Evolutionary conservation across 129 eudicot species (phyloP).

Genomic region (Pittosporum tobira): DNA sequence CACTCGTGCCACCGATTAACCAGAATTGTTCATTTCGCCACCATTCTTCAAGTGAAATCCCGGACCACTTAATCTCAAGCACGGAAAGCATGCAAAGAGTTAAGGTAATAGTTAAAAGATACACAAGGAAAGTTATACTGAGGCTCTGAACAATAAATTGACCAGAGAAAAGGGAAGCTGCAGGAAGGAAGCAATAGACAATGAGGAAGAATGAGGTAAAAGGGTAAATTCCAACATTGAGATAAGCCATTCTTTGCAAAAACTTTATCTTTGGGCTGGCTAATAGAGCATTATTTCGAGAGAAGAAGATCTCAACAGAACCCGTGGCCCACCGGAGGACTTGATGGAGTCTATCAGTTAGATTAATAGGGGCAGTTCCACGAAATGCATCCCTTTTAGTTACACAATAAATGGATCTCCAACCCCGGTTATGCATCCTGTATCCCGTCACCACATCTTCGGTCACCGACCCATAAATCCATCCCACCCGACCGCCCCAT

Average conservation of each 20-base stretch:
- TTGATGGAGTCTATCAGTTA: slow-evolving; percentile 58
- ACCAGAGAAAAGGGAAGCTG: slow-evolving; percentile 50
- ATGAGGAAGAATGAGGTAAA: slow-evolving; percentile 57
- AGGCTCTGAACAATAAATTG: slow-evolving; percentile 56
- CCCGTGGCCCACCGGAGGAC: slow-evolving; percentile 74
- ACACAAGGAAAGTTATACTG: slow-evolving; percentile 40
- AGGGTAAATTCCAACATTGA: slow-evolving; percentile 61
- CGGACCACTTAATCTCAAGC: slow-evolving; percentile 59
- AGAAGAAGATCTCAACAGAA: slow-evolving; percentile 60
- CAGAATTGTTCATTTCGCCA: slow-evolving; percentile 68
- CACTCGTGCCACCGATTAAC: slow-evolving; percentile 68
- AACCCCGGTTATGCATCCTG: slow-evolving; percentile 61
- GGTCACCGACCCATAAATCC: slow-evolving; percentile 60
- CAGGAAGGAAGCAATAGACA: slow-evolving; percentile 58
- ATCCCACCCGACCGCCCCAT: slow-evolving; percentile 59
- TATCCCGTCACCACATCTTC: slow-evolving; percentile 69
- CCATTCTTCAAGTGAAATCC: slow-evolving; percentile 54
- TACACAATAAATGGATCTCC: slow-evolving; percentile 61
- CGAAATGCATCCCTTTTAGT: slow-evolving; percentile 62
- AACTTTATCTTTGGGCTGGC: slow-evolving; percentile 55
- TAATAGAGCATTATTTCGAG: slow-evolving; percentile 47
- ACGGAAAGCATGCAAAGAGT: slow-evolving; percentile 48
- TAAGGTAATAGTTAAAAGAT: slow-evolving; percentile 42
- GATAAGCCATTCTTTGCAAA: slow-evolving; percentile 48
- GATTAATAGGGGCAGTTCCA: slow-evolving; percentile 58